A percentile compares a stretch with the other conserved stretches of the same genome.
Evolutionary conservation across 805 yeast species (phyloP).

Genomic region (Wickerhamiella lipophila): DNA sequence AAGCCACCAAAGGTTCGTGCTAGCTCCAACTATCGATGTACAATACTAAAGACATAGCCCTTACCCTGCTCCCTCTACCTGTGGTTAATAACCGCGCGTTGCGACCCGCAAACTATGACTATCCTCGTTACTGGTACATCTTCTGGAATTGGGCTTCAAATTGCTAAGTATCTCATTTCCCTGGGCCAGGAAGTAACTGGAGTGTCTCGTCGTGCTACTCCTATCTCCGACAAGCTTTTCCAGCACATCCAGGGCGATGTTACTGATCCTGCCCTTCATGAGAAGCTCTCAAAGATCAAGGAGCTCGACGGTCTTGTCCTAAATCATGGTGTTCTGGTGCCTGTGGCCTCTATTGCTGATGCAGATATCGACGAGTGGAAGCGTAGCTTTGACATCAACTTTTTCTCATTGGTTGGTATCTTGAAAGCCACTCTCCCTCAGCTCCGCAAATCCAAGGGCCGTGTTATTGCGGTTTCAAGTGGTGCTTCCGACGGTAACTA

Average conservation of each 20-base stretch:
- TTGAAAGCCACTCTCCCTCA: constrained; percentile 37
- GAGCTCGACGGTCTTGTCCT: constrained; percentile 39
- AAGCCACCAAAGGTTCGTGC: too few species aligned
- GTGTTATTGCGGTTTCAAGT: constrained; percentile 68
- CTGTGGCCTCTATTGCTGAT: constrained; percentile 45
- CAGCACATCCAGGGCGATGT: constrained; percentile 42
- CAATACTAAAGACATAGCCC: not conserved
- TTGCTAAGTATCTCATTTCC: constrained; percentile 41
- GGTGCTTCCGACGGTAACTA: constrained; percentile 64
- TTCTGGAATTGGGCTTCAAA: constrained; percentile 67
- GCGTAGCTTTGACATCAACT: constrained; percentile 56
- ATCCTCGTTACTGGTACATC: constrained; percentile 24
- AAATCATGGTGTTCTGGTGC: constrained; percentile 70
- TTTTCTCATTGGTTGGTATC: constrained; percentile 59
- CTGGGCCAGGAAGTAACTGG: constrained; percentile 43
- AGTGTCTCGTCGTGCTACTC: constrained; percentile 52
- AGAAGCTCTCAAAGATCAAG: constrained; percentile 24
- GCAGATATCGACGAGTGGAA: constrained; percentile 50
- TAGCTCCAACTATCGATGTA: too few species aligned
- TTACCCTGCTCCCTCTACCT: not conserved
- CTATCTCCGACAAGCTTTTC: constrained; percentile 33
- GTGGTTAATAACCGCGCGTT: not conserved
- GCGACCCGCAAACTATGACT: not conserved
- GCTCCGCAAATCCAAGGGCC: constrained; percentile 45
- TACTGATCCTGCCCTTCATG: constrained; percentile 29